Base-by-base conservation (phyloP, 257 asterid genomes). In the Penstemon newberryi region DNA sequence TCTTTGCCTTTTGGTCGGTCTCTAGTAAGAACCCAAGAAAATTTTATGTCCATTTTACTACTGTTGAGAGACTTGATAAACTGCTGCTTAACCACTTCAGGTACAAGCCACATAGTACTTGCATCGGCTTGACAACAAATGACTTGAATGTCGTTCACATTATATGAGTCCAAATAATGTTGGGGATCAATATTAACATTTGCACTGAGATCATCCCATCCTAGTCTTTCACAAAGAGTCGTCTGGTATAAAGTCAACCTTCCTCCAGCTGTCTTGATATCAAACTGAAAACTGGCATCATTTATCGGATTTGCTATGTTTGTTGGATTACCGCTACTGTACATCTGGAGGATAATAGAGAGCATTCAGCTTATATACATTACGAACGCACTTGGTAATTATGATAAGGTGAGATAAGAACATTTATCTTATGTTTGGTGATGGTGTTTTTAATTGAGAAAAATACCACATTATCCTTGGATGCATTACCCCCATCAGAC, bases 1-100 rank as follows among this genome's bases (percentile, higher is more conserved):
- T 94, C 99, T 84, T 94, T 94, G 70, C 90, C 95, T 78, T 94
- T 94, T 46, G 99, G 99, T 57, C 97, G 82, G 81, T 94, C 99
- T 76, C 99, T 89, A 9, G 83, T 84, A 65, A 94, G 91, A 62
- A 86, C 79, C 99, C 99, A 94, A 75, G 99, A 80, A 84, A 86
- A 77, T 62, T 79, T 89, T 63, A 94, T 79, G 37, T 85, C 86
- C 96, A 91, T 85, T 43, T 62, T 60, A 36, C 71, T 68, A 37
- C 66, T 68, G 59, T 77, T 66, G 9, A 91, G 91, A 75, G 99
- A 89, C 71, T 56, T 80, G 69, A 86, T 70, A 79, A 91, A 94
- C 86, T 80, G 90, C 74, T 69, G 78, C 84, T 84, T 85, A 72
- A 91, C 99, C 70, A 83, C 85, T 66, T 79, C 85, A 46, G 99